Conservation (phyloP, 305 asterid species). For the Fraxinus latifolia region DNA sequence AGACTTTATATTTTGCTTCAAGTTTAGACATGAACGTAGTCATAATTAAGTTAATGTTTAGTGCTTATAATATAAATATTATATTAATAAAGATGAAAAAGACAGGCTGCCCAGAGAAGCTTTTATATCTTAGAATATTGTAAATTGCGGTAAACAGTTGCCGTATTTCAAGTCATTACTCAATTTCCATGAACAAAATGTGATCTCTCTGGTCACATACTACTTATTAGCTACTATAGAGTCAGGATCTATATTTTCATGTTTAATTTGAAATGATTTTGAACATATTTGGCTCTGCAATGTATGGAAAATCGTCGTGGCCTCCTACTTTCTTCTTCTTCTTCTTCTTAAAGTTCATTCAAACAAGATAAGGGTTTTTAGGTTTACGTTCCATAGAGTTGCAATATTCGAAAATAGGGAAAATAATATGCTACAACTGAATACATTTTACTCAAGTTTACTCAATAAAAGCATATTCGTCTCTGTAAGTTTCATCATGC, state of each 20-base stretch:
- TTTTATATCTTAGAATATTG: not conserved
- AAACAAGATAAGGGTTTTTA: not conserved
- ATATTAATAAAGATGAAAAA: not conserved
- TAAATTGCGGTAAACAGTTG: not conserved
- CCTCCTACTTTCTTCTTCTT: too few relatives aligned
- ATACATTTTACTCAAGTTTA: not conserved
- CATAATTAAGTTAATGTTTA: not conserved
- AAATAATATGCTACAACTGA: not conserved
- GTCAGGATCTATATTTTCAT: not conserved
- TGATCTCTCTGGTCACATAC: not conserved
- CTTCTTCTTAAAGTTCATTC: not conserved
- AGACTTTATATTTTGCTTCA: not conserved
- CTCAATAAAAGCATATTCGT: not conserved
- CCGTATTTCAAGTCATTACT: not conserved
- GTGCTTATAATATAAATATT: not conserved
- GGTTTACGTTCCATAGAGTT: not conserved
- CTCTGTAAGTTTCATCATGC: not conserved
- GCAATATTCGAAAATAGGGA: not conserved
- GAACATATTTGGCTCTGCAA: not conserved
- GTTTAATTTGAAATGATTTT: not conserved
- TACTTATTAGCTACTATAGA: not conserved
- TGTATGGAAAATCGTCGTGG: not conserved
- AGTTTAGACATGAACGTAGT: not conserved
- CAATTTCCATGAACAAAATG: not conserved
- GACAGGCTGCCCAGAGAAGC: not conserved